Evolutionary conservation across 257 asterid genomes (phyloP).

Genomic region (Petunia secreta): DNA sequence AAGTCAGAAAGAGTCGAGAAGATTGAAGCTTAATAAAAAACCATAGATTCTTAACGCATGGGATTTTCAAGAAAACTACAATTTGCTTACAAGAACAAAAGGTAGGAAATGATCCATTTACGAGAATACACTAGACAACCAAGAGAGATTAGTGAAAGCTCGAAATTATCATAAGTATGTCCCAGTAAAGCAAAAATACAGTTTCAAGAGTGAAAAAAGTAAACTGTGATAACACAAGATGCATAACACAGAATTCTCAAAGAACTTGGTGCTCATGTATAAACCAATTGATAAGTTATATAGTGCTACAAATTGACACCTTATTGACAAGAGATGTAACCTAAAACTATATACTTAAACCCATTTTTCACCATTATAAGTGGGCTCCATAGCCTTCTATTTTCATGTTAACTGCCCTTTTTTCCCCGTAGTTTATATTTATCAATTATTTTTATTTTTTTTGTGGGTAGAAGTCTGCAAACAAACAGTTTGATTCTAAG

Average conservation of each 20-base stretch:
- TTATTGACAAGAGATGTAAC: conserved; percentile 38
- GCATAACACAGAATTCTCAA: neutral
- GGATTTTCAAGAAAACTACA: no score
- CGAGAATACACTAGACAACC: no score
- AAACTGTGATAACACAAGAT: neutral
- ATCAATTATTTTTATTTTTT: conserved; percentile 10
- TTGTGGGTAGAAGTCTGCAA: neutral
- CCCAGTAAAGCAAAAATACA: neutral
- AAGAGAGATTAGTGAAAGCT: neutral
- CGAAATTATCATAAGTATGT: neutral
- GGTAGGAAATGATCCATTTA: no score
- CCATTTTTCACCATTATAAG: conserved; percentile 30
- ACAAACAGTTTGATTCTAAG: neutral
- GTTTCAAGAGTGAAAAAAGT: neutral
- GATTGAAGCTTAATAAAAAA: neutral
- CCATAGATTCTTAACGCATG: no score
- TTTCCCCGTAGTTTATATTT: neutral
- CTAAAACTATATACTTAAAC: conserved; percentile 40
- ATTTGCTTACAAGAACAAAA: neutral
- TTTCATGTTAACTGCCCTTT: neutral
- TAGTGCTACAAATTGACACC: conserved; percentile 19
- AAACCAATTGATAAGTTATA: conserved; percentile 29
- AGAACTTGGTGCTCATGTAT: conserved; percentile 23
- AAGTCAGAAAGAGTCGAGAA: neutral
- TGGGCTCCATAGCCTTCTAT: conserved; percentile 2